Evolutionary conservation across 129 eudicot genomes (phyloP).

Genomic region (Pittosporum tobira): DNA sequence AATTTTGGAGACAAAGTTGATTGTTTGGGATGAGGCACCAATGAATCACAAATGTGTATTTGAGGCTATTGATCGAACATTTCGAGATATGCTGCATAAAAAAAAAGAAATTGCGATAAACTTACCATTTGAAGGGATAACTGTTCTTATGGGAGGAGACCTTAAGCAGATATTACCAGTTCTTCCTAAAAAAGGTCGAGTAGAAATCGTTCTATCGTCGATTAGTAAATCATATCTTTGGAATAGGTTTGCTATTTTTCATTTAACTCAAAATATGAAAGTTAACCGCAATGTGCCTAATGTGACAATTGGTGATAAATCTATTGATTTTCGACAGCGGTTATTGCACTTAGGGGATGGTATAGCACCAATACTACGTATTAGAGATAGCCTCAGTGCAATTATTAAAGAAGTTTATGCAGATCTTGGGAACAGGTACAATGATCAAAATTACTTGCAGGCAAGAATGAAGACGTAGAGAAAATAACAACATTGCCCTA

Average conservation of each 20-base stretch:
- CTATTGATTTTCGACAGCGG: background rate
- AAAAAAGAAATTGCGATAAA: no score
- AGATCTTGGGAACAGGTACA: no score
- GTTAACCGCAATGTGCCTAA: background rate
- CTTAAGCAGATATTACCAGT: background rate
- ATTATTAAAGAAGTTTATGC: no score
- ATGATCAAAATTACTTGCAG: no score
- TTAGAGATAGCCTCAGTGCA: background rate
- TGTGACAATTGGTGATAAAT: background rate
- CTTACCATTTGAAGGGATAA: background rate
- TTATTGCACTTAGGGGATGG: background rate
- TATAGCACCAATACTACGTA: background rate
- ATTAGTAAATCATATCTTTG: background rate
- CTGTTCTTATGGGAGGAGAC: background rate
- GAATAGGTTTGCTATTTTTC: background rate
- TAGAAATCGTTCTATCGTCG: background rate
- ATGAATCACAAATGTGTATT: background rate
- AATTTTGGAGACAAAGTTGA: background rate
- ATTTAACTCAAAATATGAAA: background rate
- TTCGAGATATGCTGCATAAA: background rate
- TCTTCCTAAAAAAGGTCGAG: background rate
- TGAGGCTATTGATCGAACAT: background rate
- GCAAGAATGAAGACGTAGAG: no score
- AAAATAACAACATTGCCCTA: no score
- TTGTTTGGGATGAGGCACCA: background rate